These are phyloP conservation scores for Candida incommunis DNA, from an alignment of 805 yeast genomes.

Conservation along the genomic window DNA sequence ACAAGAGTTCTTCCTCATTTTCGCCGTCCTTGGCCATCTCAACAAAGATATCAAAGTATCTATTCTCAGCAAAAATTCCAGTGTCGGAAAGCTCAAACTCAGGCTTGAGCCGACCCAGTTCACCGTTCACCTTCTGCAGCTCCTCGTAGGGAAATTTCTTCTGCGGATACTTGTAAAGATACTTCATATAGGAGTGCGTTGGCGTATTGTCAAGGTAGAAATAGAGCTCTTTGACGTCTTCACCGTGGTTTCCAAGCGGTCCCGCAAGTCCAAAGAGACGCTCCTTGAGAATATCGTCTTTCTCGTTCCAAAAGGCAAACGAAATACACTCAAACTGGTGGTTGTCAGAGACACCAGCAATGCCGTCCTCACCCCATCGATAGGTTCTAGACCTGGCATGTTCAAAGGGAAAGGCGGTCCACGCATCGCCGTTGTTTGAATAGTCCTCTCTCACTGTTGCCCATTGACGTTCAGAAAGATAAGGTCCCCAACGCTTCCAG, in stretches of 20 bases:
- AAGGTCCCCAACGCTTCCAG: constrained; percentile 89
- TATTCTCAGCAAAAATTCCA: constrained; percentile 43
- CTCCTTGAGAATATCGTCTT: constrained; percentile 75
- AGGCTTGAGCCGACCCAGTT: constrained; percentile 48
- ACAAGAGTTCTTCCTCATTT: constrained; percentile 65
- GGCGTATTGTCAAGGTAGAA: constrained; percentile 87
- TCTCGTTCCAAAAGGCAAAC: constrained; percentile 86
- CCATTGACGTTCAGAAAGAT: constrained; percentile 81
- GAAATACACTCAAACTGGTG: constrained; percentile 63
- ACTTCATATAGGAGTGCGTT: constrained; percentile 84
- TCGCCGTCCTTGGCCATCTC: constrained; percentile 82
- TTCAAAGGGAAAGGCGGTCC: constrained; percentile 80
- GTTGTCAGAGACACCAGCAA: constrained; percentile 79
- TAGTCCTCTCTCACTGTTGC: constrained; percentile 64
- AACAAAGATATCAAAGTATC: constrained; percentile 76
- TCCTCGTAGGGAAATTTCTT: constrained; percentile 68
- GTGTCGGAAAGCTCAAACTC: constrained; percentile 83
- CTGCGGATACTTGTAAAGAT: constrained; percentile 86
- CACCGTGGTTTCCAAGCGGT: constrained; percentile 92
- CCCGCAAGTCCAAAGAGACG: constrained; percentile 81
- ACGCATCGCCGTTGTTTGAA: constrained; percentile 74
- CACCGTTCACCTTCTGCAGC: constrained; percentile 50
- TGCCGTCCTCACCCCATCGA: constrained; percentile 94
- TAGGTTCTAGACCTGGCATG: constrained; percentile 69
- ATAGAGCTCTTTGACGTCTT: constrained; percentile 58